Conservation (phyloP, 2,329 filamentous ascomycete genomes). For the Diaporthe capsici region DNA sequence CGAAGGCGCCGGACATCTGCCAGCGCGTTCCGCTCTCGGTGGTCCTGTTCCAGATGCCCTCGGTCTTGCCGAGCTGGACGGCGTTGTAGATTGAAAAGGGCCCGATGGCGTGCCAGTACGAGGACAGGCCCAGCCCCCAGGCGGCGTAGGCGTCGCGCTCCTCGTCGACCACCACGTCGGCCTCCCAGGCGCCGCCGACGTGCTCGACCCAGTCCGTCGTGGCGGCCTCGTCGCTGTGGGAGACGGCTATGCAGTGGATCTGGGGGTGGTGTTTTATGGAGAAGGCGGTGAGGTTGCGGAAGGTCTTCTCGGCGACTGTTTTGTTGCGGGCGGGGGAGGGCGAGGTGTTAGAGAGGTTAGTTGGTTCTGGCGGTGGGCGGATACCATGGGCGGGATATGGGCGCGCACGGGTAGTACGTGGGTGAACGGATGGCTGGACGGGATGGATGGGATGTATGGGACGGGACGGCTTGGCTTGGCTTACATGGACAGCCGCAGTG, state of each 20-base stretch:
- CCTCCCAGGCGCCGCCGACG: slow-evolving; percentile 70
- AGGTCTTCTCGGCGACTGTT: slow-evolving; percentile 78
- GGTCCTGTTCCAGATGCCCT: slow-evolving; percentile 76
- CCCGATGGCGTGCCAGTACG: slow-evolving; percentile 73
- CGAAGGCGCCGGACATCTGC: slow-evolving; percentile 78
- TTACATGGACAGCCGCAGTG: slow-evolving; percentile 83
- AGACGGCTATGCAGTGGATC: slow-evolving; percentile 73
- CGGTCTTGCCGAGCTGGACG: slow-evolving; percentile 69
- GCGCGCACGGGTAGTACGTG: neutral
- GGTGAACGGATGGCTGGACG: neutral
- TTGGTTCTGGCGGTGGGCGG: neutral
- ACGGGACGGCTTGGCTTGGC: slow-evolving; percentile 44
- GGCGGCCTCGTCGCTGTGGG: slow-evolving; percentile 67
- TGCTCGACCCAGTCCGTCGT: slow-evolving; percentile 71
- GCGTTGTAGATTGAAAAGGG: slow-evolving; percentile 71
- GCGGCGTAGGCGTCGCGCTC: slow-evolving; percentile 71
- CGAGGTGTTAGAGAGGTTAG: slow-evolving; percentile 7
- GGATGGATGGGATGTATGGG: neutral
- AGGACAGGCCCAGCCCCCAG: slow-evolving; percentile 76
- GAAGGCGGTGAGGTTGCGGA: slow-evolving; percentile 66
- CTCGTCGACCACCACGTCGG: slow-evolving; percentile 72
- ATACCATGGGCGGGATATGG: neutral
- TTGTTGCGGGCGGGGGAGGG: slow-evolving; percentile 1
- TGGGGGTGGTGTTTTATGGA: slow-evolving; percentile 62
- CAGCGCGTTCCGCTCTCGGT: slow-evolving; percentile 77